Conservation (phyloP, 768 basidiomycete species). For the Pleurotus ostreatus region DNA sequence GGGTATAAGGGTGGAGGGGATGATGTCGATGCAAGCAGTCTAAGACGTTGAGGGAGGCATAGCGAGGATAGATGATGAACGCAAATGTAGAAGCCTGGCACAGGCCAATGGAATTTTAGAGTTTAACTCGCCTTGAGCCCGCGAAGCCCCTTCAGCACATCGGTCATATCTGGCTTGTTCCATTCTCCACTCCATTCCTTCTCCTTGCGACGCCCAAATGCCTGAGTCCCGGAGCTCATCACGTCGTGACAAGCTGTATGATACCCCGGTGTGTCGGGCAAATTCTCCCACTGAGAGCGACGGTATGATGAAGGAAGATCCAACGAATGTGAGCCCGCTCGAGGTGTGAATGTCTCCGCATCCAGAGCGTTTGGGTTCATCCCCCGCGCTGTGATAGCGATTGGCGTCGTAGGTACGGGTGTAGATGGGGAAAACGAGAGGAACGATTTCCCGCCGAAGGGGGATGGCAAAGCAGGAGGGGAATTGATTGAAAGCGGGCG, state of each 20-base stretch:
- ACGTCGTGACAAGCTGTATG: slow-evolving; percentile 1
- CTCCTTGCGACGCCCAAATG: slow-evolving; percentile 24
- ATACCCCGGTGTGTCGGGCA: slow-evolving; percentile 1
- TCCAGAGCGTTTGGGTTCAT: neutral
- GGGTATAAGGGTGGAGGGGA: no score
- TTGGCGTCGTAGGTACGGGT: neutral
- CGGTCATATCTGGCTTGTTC: slow-evolving; percentile 32
- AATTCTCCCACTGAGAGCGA: slow-evolving; percentile 7
- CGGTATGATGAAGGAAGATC: slow-evolving; percentile 2
- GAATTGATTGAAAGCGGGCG: neutral
- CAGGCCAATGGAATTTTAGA: no score
- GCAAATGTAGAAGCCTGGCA: no score
- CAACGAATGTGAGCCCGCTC: neutral
- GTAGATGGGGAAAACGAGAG: neutral
- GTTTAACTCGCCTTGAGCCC: slow-evolving; percentile 16
- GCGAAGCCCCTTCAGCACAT: slow-evolving; percentile 26
- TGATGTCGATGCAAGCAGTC: no score
- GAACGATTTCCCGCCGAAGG: slow-evolving; percentile 1
- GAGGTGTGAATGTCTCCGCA: neutral
- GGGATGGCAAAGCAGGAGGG: neutral
- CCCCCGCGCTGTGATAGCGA: neutral
- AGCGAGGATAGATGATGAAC: no score
- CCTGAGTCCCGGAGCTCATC: slow-evolving; percentile 11
- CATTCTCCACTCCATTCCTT: slow-evolving; percentile 37
- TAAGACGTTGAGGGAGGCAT: no score